Evolutionary conservation across 768 basidiomycete species (phyloP).

Genomic region (Cytidiella melzeri): DNA sequence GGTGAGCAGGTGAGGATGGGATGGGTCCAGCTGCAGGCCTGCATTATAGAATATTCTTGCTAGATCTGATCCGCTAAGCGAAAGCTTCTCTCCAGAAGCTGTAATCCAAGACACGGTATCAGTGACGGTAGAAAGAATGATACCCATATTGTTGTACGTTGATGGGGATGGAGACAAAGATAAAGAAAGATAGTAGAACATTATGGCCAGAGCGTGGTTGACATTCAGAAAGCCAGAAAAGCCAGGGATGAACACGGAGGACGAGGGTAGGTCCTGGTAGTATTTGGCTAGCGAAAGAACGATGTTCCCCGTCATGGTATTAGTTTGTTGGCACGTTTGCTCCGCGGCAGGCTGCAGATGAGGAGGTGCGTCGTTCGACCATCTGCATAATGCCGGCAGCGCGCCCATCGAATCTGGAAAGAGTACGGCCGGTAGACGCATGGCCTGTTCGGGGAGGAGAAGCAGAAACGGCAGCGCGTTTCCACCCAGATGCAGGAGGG

Average conservation of each 20-base stretch:
- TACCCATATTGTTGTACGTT: constrained; percentile 46
- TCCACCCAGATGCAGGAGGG: constrained; percentile 29
- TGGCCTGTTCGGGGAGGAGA: constrained; percentile 35
- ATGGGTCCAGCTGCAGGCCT: constrained; percentile 38
- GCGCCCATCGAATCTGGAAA: constrained; percentile 30
- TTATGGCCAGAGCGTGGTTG: constrained; percentile 32
- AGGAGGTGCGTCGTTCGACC: not conserved
- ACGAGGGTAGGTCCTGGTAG: constrained; percentile 31
- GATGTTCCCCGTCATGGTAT: constrained; percentile 33
- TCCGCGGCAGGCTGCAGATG: constrained; percentile 15
- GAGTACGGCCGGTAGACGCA: constrained; percentile 29
- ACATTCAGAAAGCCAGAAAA: constrained; percentile 25
- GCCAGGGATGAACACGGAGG: constrained; percentile 19
- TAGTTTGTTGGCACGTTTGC: constrained; percentile 20
- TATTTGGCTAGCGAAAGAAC: constrained; percentile 41
- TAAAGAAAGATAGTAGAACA: constrained; percentile 44
- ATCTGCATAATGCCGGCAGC: constrained; percentile 28
- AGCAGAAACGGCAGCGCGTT: constrained; percentile 37
- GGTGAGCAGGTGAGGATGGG: constrained; percentile 44
- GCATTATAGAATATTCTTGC: constrained; percentile 40
- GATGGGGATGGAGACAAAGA: constrained; percentile 39
- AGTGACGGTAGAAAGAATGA: constrained; percentile 36
- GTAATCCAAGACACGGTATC: constrained; percentile 12
- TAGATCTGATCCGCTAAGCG: constrained; percentile 28
- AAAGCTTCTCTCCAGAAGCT: constrained; percentile 13